Percentiles rank a stretch among this genome's conserved stretches.
Evolutionary conservation across 2,329 filamentous ascomycete species (phyloP).

Genomic region (Davidsoniella neocaledoniae): DNA sequence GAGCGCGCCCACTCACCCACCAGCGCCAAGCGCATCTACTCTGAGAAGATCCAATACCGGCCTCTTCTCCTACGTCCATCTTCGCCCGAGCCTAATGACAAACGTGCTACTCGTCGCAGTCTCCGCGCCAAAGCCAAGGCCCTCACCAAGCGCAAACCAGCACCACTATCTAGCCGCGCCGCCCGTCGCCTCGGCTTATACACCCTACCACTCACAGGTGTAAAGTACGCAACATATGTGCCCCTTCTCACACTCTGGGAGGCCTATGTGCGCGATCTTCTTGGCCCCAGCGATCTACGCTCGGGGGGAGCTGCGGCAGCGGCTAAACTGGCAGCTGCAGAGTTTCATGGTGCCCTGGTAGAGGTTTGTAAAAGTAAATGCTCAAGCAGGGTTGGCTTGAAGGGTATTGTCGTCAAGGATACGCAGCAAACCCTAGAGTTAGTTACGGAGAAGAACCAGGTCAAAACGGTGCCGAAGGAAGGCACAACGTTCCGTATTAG

Average conservation of each 20-base stretch:
- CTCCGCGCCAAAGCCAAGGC: conserved; percentile 27
- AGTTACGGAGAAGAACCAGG: conserved; percentile 49
- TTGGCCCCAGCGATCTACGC: conserved; percentile 40
- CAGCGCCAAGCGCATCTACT: conserved; percentile 53
- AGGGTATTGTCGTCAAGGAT: conserved; percentile 79
- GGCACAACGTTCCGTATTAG: conserved; percentile 69
- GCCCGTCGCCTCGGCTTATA: conserved; percentile 59
- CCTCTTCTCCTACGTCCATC: conserved; percentile 64
- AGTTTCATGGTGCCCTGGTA: conserved; percentile 75
- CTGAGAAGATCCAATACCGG: conserved; percentile 68
- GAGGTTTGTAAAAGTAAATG: conserved; percentile 73
- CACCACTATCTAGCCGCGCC: conserved; percentile 64
- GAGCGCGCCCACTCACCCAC: conserved; percentile 62
- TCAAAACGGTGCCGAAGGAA: conserved; percentile 80
- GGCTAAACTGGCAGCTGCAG: conserved; percentile 65
- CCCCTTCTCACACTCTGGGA: conserved; percentile 67
- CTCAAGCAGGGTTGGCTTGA: conserved; percentile 62
- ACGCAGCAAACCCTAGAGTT: conserved; percentile 75
- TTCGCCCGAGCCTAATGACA: conserved; percentile 45
- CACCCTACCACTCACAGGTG: conserved; percentile 29
- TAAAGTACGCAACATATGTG: conserved; percentile 52
- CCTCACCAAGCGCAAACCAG: conserved; percentile 23
- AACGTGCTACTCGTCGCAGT: conserved; percentile 38
- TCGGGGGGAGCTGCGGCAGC: conserved; percentile 42
- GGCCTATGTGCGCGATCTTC: conserved; percentile 66